These are phyloP conservation scores for Coemansia sp. DNA, from an alignment of 192 early-diverging fungal genomes.

Conservation along the genomic window DNA sequence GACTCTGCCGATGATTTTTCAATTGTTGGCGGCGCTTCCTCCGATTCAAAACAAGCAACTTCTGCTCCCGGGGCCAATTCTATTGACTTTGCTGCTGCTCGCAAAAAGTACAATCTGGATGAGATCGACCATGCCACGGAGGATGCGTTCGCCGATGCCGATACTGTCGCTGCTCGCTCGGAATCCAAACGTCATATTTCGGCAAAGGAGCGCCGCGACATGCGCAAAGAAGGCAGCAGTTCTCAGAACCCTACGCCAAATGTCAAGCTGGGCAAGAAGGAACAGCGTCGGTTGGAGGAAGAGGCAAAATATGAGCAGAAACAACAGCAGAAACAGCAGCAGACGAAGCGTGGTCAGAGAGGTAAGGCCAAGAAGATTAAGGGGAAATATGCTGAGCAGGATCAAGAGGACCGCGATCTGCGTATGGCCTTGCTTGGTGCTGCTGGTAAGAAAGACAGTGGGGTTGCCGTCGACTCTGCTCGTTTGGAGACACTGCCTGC, in stretches of 20 bases:
- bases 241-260: background rate
- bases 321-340: conserved; percentile 33
- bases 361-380: conserved; percentile 90
- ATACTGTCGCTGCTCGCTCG: background rate
- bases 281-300: conserved; percentile 30
- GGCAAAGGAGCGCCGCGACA: conserved; percentile 81
- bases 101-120: conserved; percentile 55
- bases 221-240: conserved; percentile 63
- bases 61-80: background rate
- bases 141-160: conserved; percentile 19
- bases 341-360: conserved; percentile 75
- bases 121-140: conserved; percentile 45
- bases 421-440: conserved; percentile 79
- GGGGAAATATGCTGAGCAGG: conserved; percentile 88
- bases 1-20: conserved; percentile 9
- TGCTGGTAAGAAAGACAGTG: conserved; percentile 53
- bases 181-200: conserved; percentile 55
- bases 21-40: conserved; percentile 5
- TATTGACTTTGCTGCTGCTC: conserved; percentile 39
- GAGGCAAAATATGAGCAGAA: conserved; percentile 34
- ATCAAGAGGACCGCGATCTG: conserved; percentile 86
- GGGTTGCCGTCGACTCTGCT: conserved; percentile 3
- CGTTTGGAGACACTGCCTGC: background rate
- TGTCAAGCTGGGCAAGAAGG: conserved; percentile 38
- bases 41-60: background rate